Percentiles rank a stretch among this genome's conserved stretches.
Conservation (phyloP, 371 early-diverging fungal species). For the Funneliformis caledonium region DNA sequence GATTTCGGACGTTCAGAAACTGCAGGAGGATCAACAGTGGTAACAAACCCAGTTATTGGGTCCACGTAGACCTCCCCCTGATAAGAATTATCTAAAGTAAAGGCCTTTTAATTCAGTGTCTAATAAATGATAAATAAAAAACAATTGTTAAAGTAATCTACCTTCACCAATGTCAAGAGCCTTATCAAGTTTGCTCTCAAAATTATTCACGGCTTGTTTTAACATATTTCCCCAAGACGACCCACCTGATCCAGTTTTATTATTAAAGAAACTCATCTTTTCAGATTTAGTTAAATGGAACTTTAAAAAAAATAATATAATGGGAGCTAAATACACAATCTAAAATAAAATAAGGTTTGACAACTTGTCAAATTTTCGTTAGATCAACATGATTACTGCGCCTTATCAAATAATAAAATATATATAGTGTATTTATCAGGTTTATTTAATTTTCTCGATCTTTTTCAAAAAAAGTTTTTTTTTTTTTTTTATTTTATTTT, state of each 20-base stretch:
- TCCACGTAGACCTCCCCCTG: conserved; percentile 31
- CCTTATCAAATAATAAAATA: too few species aligned
- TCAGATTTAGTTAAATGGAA: too few species aligned
- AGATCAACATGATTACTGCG: too few species aligned
- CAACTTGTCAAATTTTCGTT: too few species aligned
- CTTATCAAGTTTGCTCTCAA: conserved; percentile 40
- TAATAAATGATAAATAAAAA: not conserved
- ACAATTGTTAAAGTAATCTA: not conserved
- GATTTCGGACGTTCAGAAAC: not conserved
- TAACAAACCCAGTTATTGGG: conserved; percentile 22
- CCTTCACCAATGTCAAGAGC: conserved; percentile 36
- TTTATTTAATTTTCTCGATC: too few species aligned
- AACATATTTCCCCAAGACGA: conserved; percentile 33
- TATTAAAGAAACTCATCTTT: conserved; percentile 22
- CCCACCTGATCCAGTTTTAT: conserved; percentile 5
- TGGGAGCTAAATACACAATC: too few species aligned
- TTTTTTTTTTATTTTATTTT: not conserved
- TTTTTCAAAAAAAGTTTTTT: too few species aligned
- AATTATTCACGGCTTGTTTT: conserved; percentile 41
- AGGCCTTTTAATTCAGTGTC: not conserved
- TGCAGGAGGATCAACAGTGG: not conserved
- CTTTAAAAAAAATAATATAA: not conserved
- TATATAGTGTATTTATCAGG: too few species aligned
- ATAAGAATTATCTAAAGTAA: not conserved
- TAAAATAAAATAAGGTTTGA: too few species aligned